Evolutionary conservation across 192 early-diverging fungal species (phyloP).

Genomic region (Helicostylum pulchrum): DNA sequence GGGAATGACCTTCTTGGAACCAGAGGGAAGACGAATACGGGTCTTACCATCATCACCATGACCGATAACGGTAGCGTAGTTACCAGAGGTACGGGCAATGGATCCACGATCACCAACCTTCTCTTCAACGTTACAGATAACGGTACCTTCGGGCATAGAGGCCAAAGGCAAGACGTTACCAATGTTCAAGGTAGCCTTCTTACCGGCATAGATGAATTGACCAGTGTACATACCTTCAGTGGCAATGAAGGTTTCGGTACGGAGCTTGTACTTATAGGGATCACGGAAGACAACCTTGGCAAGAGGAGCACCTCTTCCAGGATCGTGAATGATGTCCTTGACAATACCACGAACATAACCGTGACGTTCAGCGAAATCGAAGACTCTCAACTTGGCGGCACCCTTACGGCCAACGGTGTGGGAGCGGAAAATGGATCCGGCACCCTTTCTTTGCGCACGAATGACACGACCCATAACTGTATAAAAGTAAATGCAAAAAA

Average conservation of each 20-base stretch:
- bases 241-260: conserved; percentile 92
- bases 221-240: conserved; percentile 99
- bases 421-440: conserved; percentile 98
- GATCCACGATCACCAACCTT: conserved; percentile 94
- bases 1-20: conserved; percentile 95
- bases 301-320: conserved; percentile 94
- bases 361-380: conserved; percentile 96
- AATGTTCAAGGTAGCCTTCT: conserved; percentile 89
- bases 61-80: conserved; percentile 98
- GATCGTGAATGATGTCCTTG: conserved; percentile 99
- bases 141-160: conserved; percentile 97
- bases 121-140: conserved; percentile 93
- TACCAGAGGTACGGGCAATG: conserved; percentile 93
- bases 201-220: conserved; percentile 98
- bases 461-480: conserved; percentile 98
- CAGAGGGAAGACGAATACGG: conserved; percentile 97
- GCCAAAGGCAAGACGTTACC: conserved; percentile 94
- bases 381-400: conserved; percentile 90
- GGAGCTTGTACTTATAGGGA: conserved; percentile 69
- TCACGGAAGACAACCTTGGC: conserved; percentile 65
- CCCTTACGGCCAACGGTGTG: conserved; percentile 91
- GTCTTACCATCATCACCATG: conserved; percentile 97
- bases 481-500: background rate
- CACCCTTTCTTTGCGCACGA: conserved; percentile 98
- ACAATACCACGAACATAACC: conserved; percentile 97